Evolutionary conservation across 2,329 filamentous ascomycete species (phyloP).

Genomic region (Camillea tinctor): DNA sequence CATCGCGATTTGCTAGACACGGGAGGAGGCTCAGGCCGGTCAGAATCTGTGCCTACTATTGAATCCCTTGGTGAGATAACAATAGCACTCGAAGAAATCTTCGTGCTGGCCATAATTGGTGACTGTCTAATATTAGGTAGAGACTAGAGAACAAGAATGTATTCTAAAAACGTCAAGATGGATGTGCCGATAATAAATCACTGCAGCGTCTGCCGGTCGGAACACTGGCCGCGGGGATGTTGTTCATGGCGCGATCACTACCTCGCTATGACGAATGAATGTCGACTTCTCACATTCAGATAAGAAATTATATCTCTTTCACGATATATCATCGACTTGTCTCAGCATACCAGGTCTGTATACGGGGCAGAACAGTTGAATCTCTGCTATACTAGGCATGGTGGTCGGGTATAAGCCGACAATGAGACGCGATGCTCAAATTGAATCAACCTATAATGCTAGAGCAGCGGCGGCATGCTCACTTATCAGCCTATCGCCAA

Average conservation of each 20-base stretch:
- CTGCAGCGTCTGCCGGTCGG: no score
- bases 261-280: slow-evolving; percentile 1
- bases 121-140: background rate
- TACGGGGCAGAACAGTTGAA: background rate
- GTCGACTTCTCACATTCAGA: background rate
- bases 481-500: background rate
- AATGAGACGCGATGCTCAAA: background rate
- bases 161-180: background rate
- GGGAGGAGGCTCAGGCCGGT: background rate
- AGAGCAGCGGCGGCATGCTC: background rate
- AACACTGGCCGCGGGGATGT: background rate
- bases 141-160: no score
- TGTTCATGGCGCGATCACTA: background rate
- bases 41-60: background rate
- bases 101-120: background rate
- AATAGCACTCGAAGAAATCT: background rate
- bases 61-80: background rate
- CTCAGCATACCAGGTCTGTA: background rate
- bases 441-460: background rate
- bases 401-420: background rate
- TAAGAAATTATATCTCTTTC: background rate
- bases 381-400: background rate
- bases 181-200: background rate
- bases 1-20: background rate
- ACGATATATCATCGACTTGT: background rate